Base-by-base conservation (phyloP, 2,329 filamentous ascomycete species). In the Nemania abortiva region DNA sequence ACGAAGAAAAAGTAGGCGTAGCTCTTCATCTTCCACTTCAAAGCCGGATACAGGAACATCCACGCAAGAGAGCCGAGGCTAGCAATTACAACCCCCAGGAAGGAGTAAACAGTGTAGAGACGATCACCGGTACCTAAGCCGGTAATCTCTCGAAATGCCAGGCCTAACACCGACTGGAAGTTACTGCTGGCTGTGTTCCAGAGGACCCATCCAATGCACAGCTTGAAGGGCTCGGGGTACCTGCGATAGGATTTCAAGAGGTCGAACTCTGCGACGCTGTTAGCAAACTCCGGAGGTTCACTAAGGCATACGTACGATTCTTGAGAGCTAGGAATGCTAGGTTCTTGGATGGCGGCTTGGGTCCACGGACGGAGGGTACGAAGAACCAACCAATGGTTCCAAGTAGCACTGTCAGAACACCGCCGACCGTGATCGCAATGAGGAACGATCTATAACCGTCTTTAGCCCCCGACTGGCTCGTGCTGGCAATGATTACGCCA, bases 121-220 rank as follows among this genome's bases (percentile, higher is more conserved):
- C 64, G 56, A 27, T 63, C 69, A 15, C 63, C 69, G 0, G 57
- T 58, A 4, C 63, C 67, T 3, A 71, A 24, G 22, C 67, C 69
- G 18, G 54, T 70, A 2, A 63, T 56, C 60, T 71, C 69, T 34
- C 63, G 67, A 37, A 71, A 71, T 7, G 65, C 60, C 1, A 66
- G 42, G 50, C 56, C 66, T 6, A 71, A 13, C 2, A 71, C 52
- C 9, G 69, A 66, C 49, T 63, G 62, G 52, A 71, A 71, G 47
- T 71, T 71, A 22, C 57, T 63, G 10, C 49, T 66, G 7, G 69
- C 69, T n/a, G 66, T 66, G 37, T 71, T 66, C 63, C 66, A 71
- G 24, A 71, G 66, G 6, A 69, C 66, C 69, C 69, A 71, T 15
- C 69, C 69, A n/a, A 66, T 63, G 45, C 69, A 71, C 37, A 71